These are phyloP conservation scores for Elsinoe perseae DNA, from an alignment of 2,329 filamentous ascomycete species.

Conservation along the genomic window DNA sequence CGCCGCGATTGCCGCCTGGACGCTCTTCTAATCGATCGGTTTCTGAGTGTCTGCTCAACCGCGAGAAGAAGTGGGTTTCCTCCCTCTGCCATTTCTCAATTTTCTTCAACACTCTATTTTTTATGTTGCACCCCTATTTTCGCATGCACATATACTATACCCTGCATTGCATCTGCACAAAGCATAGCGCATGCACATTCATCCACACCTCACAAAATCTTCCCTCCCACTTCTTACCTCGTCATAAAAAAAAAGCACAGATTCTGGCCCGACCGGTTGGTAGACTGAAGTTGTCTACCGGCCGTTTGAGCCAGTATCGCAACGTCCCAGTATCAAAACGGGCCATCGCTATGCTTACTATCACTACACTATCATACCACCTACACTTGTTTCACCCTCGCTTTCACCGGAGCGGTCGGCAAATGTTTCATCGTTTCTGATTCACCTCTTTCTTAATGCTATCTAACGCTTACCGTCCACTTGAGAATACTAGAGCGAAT, in stretches of 20 bases:
- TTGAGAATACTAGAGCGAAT: background rate
- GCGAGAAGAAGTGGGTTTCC: slow-evolving; percentile 12
- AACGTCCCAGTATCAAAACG: slow-evolving; percentile 4
- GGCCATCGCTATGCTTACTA: slow-evolving; percentile 1
- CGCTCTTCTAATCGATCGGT: slow-evolving; percentile 16
- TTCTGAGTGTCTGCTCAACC: background rate
- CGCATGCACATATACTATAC: slow-evolving; percentile 15
- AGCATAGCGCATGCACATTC: slow-evolving; percentile 2
- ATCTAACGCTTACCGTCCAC: slow-evolving; percentile 7
- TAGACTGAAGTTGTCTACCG: background rate
- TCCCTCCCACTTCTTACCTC: background rate
- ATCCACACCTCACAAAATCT: slow-evolving; percentile 2
- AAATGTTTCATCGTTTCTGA: slow-evolving; percentile 1
- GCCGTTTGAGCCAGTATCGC: background rate
- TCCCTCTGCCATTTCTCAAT: background rate
- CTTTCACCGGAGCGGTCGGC: background rate
- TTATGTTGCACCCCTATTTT: background rate
- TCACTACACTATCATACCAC: background rate
- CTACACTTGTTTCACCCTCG: background rate
- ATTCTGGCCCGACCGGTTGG: background rate
- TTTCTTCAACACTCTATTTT: background rate
- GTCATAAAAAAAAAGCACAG: background rate
- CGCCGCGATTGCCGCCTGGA: slow-evolving; percentile 4
- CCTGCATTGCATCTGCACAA: slow-evolving; percentile 12
- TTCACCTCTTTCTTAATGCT: background rate